Evolutionary conservation across 768 basidiomycete species (phyloP).

Genomic region (Mycena leptocephala): DNA sequence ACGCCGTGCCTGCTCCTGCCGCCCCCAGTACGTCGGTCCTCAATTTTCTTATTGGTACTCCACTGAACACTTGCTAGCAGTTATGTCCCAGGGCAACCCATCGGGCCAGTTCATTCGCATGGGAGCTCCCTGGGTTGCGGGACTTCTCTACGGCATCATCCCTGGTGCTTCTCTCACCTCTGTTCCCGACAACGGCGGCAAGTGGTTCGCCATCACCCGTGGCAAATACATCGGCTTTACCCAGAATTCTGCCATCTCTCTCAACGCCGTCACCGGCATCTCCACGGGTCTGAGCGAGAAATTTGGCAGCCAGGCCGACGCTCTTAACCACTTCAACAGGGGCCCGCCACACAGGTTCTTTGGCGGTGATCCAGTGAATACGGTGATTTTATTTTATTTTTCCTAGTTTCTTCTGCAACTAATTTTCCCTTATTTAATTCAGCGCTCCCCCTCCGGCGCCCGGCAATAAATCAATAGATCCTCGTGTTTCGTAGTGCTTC

Average conservation of each 20-base stretch:
- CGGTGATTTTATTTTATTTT: too few species aligned
- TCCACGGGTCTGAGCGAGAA: not conserved
- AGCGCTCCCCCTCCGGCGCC: too few species aligned
- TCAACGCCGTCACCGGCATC: not conserved
- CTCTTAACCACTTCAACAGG: not conserved
- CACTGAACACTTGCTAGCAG: too few species aligned
- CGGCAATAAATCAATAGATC: too few species aligned
- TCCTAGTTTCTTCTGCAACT: too few species aligned
- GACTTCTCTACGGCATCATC: not conserved
- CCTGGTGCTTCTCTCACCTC: not conserved
- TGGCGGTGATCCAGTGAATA: too few species aligned
- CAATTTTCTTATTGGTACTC: too few species aligned
- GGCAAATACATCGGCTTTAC: conserved; percentile 1
- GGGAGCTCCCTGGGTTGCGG: not conserved
- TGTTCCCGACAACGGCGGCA: not conserved
- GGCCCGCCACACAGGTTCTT: not conserved
- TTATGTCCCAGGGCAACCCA: not conserved
- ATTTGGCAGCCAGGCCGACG: not conserved
- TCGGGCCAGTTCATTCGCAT: not conserved
- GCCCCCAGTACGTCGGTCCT: too few species aligned
- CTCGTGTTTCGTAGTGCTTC: too few species aligned
- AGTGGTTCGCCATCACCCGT: conserved; percentile 1
- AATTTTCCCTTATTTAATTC: too few species aligned
- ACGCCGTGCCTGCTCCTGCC: too few species aligned
- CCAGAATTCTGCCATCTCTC: not conserved